Evolutionary conservation across 257 asterid species (phyloP).

Genomic region (Petrea volubilis): DNA sequence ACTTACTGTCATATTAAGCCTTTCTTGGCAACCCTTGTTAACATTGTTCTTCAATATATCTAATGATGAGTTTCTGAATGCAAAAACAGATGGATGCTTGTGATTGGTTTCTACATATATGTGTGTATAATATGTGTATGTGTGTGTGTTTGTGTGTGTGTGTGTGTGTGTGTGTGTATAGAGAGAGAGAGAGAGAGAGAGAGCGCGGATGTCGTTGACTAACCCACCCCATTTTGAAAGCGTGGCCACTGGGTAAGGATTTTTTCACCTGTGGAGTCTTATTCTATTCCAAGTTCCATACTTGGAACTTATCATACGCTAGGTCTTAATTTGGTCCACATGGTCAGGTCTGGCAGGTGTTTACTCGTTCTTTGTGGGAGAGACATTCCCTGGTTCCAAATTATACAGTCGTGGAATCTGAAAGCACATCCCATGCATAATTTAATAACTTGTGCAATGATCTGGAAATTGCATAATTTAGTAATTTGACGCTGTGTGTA

Average conservation of each 20-base stretch:
- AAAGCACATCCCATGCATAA: background rate
- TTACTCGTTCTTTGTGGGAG: constrained; percentile 13
- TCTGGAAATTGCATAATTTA: background rate
- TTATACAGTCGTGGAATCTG: background rate
- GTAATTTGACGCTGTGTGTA: background rate
- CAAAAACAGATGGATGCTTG: background rate
- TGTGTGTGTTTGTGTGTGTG: background rate
- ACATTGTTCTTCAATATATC: background rate
- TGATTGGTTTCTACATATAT: background rate
- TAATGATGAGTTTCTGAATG: background rate
- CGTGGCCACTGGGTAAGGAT: constrained; percentile 21
- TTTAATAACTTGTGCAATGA: background rate
- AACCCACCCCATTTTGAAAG: background rate
- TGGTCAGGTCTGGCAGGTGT: constrained; percentile 32
- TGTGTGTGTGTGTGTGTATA: background rate
- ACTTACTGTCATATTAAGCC: background rate
- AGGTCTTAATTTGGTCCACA: constrained; percentile 18
- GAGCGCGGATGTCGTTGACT: too few relatives aligned
- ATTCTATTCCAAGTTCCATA: constrained; percentile 3
- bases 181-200: background rate
- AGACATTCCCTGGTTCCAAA: background rate
- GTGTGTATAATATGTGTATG: background rate
- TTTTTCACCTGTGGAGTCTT: background rate
- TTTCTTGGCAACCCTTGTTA: background rate
- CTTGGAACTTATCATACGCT: background rate